Conservation (phyloP, 106 monocot species). For the Cymbidium sinense region DNA sequence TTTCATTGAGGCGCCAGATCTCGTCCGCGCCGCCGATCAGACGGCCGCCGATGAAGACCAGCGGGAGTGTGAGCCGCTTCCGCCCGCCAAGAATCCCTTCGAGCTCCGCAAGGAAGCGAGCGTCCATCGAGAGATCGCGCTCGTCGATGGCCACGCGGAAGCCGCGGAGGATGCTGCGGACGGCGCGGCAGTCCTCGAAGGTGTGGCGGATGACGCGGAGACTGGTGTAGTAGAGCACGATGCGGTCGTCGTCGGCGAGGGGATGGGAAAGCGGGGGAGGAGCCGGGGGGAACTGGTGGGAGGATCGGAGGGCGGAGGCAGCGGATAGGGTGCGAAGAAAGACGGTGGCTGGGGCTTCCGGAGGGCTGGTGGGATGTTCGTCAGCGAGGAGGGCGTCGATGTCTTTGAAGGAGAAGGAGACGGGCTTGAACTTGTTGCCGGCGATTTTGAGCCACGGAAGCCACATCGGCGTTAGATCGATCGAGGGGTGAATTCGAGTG, state of each 20-base stretch:
- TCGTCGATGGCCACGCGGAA: conserved; percentile 14
- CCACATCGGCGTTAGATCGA: background rate
- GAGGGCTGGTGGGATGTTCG: background rate
- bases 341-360: too few species aligned
- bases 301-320: conserved; percentile 13
- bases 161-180: conserved; percentile 6
- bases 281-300: too few species aligned
- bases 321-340: conserved; percentile 13
- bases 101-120: conserved; percentile 6
- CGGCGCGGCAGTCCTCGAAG: conserved; percentile 18
- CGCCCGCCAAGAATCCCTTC: background rate
- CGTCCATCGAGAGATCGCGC: conserved; percentile 7
- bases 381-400: background rate
- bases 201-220: conserved; percentile 9
- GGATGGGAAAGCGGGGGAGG: background rate
- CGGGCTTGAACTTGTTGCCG: background rate
- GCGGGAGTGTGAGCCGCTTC: background rate
- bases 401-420: conserved; percentile 15
- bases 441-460: background rate
- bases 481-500: too few species aligned
- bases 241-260: background rate
- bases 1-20: conserved; percentile 9
- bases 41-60: conserved; percentile 7
- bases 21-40: conserved; percentile 7
- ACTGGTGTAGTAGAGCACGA: conserved; percentile 9